Evolutionary conservation across 805 yeast species (phyloP), one percentile per base, ranked within the genome.

Genomic region (Yarrowia keelungensis): DNA sequence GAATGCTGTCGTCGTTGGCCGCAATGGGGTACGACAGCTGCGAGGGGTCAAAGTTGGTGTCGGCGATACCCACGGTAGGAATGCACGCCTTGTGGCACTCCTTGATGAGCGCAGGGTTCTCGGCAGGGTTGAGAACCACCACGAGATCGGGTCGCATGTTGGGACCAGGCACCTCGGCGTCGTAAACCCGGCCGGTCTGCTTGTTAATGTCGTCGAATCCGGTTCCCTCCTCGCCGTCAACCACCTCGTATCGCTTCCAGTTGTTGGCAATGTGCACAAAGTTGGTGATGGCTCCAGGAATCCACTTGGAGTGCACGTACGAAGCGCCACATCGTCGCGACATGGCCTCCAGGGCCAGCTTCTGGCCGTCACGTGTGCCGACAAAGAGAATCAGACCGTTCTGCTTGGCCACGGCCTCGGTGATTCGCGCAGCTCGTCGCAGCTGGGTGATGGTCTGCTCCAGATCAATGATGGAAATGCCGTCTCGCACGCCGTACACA

Each of bases 21-120:
- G 98, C 98, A 72, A 95, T 90, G 65, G 98, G 97, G 76, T 95
- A 95, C 1, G 97, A 92, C 67, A 94, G 90, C 73, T 89, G 80
- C 15, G 90, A 85, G 9, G 98, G 97, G 76, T 95, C 97, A 77
- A 90, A 87, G 79, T 95, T 94, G 26, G 98, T 93, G 79, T 95
- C 99, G 71, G 95, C 87, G 69, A 95, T 85, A 38, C 97, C 98
- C 74, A 95, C 87, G 0, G 98, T 92, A 69, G 99, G 99, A 41
- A 95, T 86, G 77, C 97, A 85, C 70, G 88, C 83, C 75, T 87
- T 86, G 73, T 86, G 85, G 71, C 98, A 95, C 79, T 95, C 99
- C 64, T 83, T 83, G 65, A 95, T 80, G 65, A 93, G 89, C 73
- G 87, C 88, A 74, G 91, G 83, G 81, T 91, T 91, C 76, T 92